These are phyloP conservation scores for Takakia lepidozioides DNA, from an alignment of 225 moss, liverwort and hornwort species.

Conservation along the genomic window DNA sequence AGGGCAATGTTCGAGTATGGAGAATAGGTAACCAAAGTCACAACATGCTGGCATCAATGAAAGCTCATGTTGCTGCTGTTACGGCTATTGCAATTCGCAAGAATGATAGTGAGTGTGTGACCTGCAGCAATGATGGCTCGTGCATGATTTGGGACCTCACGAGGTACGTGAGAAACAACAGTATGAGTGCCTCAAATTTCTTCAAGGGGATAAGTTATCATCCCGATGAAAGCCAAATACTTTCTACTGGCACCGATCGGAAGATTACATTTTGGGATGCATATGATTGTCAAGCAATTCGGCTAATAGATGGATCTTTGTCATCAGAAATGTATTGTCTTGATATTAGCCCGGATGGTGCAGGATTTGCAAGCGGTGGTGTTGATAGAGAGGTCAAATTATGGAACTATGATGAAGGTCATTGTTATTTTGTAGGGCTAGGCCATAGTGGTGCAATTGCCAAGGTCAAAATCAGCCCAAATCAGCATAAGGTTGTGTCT, in stretches of 20 bases:
- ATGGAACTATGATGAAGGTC: constrained; percentile 96
- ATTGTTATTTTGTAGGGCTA: constrained; percentile 85
- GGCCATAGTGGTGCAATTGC: constrained; percentile 86
- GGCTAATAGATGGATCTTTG: constrained; percentile 76
- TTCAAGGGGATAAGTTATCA: constrained; percentile 87
- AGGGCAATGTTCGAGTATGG: constrained; percentile 95
- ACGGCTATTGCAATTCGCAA: constrained; percentile 74
- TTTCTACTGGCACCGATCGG: constrained; percentile 87
- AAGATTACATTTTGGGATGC: constrained; percentile 99
- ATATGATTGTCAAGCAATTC: constrained; percentile 87
- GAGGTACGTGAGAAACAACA: constrained; percentile 83
- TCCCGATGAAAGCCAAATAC: constrained; percentile 91
- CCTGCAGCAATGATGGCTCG: constrained; percentile 87
- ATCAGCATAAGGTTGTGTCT: constrained; percentile 80
- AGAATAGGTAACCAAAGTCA: constrained; percentile 89
- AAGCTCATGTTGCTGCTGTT: constrained; percentile 77
- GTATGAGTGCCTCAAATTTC: constrained; percentile 78
- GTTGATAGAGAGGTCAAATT: constrained; percentile 85
- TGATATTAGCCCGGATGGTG: constrained; percentile 57
- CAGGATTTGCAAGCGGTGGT: constrained; percentile 75
- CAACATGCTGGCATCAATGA: constrained; percentile 82
- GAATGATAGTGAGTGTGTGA: constrained; percentile 86
- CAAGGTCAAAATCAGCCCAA: constrained; percentile 78
- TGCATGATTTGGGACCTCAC: constrained; percentile 95
- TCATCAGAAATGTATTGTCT: constrained; percentile 69